Conservation (phyloP, 257 asterid species). For the Anisodus tanguticus region DNA sequence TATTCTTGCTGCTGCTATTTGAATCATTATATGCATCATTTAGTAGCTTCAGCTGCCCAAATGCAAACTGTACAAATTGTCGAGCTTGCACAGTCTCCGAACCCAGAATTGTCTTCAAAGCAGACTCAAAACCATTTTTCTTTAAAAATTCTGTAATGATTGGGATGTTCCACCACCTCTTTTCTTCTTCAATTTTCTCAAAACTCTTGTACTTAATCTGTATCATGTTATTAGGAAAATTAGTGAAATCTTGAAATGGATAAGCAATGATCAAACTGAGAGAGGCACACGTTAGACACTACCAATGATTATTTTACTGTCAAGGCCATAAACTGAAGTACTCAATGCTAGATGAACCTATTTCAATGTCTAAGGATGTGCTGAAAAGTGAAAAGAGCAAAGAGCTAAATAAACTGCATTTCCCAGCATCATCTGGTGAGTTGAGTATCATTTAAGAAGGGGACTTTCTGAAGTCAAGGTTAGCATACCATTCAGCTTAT, state of each 20-base stretch:
- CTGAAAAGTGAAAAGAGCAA: background rate
- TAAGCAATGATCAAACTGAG: slow-evolving; percentile 7
- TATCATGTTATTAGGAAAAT: slow-evolving; percentile 33
- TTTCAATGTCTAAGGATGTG: background rate
- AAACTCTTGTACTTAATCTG: slow-evolving; percentile 94
- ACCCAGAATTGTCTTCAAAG: slow-evolving; percentile 75
- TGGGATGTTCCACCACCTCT: slow-evolving; percentile 95
- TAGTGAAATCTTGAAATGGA: background rate
- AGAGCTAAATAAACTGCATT: background rate
- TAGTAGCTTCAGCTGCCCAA: slow-evolving; percentile 77
- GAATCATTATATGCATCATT: slow-evolving; percentile 68
- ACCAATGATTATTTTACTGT: background rate
- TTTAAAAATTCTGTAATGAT: slow-evolving; percentile 75
- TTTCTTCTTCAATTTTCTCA: slow-evolving; percentile 81
- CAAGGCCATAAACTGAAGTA: background rate
- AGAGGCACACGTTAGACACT: background rate
- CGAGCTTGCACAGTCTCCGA: slow-evolving; percentile 94
- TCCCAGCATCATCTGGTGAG: background rate
- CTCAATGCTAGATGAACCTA: background rate
- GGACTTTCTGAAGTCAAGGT: background rate
- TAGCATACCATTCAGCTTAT: background rate
- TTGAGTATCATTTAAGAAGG: background rate
- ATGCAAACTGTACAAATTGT: slow-evolving; percentile 90
- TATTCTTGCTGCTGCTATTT: slow-evolving; percentile 33
- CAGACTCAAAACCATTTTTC: slow-evolving; percentile 78